Conservation (phyloP, 1,284 basidiomycete genomes). For the Cryptococcus sp. region DNA sequence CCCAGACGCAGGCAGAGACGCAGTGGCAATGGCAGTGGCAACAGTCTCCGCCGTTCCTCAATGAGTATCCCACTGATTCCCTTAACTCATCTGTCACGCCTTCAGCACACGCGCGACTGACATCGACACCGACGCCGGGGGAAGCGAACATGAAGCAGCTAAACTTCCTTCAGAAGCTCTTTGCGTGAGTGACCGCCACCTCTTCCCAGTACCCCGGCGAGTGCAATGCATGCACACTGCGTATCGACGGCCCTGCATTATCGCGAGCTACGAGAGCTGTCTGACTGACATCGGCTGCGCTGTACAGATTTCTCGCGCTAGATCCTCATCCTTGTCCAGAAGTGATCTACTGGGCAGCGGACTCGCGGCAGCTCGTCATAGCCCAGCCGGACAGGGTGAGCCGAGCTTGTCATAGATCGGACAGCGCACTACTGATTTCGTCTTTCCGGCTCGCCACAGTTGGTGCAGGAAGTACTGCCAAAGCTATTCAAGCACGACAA, state of each 20-base stretch:
- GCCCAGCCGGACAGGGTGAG: slow-evolving; percentile 43
- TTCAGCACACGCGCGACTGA: neutral
- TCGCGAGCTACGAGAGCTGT: neutral
- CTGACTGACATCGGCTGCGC: too few species aligned
- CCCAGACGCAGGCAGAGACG: neutral
- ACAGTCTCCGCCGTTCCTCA: too few species aligned
- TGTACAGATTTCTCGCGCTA: slow-evolving; percentile 38
- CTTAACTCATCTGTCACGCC: too few species aligned
- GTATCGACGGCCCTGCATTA: too few species aligned
- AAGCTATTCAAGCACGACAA: slow-evolving; percentile 49
- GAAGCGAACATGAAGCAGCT: slow-evolving; percentile 22
- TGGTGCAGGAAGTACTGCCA: slow-evolving; percentile 43
- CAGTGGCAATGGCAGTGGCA: neutral
- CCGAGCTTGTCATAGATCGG: neutral
- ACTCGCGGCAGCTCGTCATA: slow-evolving; percentile 44
- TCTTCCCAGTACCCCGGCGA: too few species aligned
- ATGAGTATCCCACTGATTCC: too few species aligned
- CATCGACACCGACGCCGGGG: neutral
- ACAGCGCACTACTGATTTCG: neutral
- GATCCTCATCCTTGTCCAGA: slow-evolving; percentile 43
- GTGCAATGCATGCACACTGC: too few species aligned
- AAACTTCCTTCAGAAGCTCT: slow-evolving; percentile 49
- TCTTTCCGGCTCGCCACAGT: slow-evolving; percentile 13
- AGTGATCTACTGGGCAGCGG: slow-evolving; percentile 47
- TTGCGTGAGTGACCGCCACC: slow-evolving; percentile 36